Evolutionary conservation across 2,329 filamentous ascomycete genomes (phyloP).

Genomic region (Dothideomycetidae sp.): DNA sequence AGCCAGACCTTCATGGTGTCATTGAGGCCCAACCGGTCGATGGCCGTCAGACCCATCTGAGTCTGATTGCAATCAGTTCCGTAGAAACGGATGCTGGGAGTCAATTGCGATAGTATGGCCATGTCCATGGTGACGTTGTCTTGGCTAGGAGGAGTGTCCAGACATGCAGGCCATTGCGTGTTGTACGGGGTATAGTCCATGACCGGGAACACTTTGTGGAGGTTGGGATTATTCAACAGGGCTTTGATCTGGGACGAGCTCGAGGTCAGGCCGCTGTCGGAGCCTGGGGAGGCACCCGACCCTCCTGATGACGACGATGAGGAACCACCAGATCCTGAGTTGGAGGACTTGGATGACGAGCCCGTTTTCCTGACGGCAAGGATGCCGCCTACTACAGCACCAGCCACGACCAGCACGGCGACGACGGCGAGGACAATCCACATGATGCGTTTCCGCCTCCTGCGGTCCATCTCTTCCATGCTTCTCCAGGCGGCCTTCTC

Average conservation of each 20-base stretch:
- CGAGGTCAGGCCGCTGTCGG: slow-evolving; percentile 51
- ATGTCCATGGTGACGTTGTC: slow-evolving; percentile 91
- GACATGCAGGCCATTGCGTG: slow-evolving; percentile 75
- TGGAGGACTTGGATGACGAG: slow-evolving; percentile 9
- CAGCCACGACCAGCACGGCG: slow-evolving; percentile 56
- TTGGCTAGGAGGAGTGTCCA: slow-evolving; percentile 64
- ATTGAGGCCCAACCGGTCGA: slow-evolving; percentile 55
- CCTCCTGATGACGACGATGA: slow-evolving; percentile 5
- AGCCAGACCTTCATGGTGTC: slow-evolving; percentile 79
- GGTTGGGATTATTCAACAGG: slow-evolving; percentile 62
- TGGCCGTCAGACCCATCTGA: slow-evolving; percentile 75
- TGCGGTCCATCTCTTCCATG: slow-evolving; percentile 47
- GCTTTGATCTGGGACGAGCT: slow-evolving; percentile 66
- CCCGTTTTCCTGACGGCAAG: slow-evolving; percentile 27
- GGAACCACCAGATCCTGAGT: slow-evolving; percentile 15
- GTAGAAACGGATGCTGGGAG: slow-evolving; percentile 76
- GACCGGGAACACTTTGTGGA: slow-evolving; percentile 89
- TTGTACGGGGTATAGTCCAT: slow-evolving; percentile 93
- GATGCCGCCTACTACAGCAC: slow-evolving; percentile 60
- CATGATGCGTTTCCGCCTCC: slow-evolving; percentile 55
- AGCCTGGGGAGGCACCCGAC: slow-evolving; percentile 14
- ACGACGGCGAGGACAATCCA: slow-evolving; percentile 49
- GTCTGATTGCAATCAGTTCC: slow-evolving; percentile 97
- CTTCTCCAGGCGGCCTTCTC: slow-evolving; percentile 56
- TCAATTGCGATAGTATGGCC: slow-evolving; percentile 78